Base-by-base conservation (phyloP, 306 rosid species). In the Boehmeria nivea region DNA sequence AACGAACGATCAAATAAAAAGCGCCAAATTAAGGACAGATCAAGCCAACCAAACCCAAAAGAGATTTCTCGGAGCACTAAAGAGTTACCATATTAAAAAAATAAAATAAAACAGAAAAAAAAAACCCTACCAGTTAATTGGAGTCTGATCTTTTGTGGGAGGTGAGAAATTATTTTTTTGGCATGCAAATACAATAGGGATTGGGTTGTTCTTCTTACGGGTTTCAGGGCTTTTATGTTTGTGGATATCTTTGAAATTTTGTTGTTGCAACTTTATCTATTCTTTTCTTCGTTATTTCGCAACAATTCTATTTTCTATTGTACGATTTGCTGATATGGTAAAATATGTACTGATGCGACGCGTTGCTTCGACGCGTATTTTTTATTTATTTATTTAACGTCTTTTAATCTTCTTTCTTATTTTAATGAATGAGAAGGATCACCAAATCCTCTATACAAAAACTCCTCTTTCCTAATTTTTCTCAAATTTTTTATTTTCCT, bases 341-440 rank as follows among this genome's bases (percentile, higher is more conserved):
- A 17, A 15, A 5, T 45, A n/a, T 19, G 15, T 45, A 20, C 51
- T 10, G 51, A 48, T 9, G 17, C 20, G 38, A 9, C 57, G 49
- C 57, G 58, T 24, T 24, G 13, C 39, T 48, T 61, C 20, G 38
- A 49, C 47, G 58, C 57, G 38, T 60, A 19, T 47, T 17, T 33
- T 34, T 48, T 31, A 31, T 31, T 4, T 49, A 12, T 15, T 2
- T 22, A 7, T 36, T 22, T 15, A 33, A 60, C 43, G 2, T 1
- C 6, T 8, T 12, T 12, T 15, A 2, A 11, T 10, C 20, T 46
- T 48, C 2, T 34, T 16, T 23, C 0, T 45, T 45, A 15, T 49
- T 49, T 46, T 46, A 31, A 28, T n/a, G n/a, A n/a, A n/a, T n/a
- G n/a, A n/a, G n/a, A n/a, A n/a, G n/a, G n/a, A n/a, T n/a, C n/a